A percentile compares a stretch with the other conserved stretches of the same genome.
Conservation (phyloP, 2,329 filamentous ascomycete species). For the Fusarium metavorans region DNA sequence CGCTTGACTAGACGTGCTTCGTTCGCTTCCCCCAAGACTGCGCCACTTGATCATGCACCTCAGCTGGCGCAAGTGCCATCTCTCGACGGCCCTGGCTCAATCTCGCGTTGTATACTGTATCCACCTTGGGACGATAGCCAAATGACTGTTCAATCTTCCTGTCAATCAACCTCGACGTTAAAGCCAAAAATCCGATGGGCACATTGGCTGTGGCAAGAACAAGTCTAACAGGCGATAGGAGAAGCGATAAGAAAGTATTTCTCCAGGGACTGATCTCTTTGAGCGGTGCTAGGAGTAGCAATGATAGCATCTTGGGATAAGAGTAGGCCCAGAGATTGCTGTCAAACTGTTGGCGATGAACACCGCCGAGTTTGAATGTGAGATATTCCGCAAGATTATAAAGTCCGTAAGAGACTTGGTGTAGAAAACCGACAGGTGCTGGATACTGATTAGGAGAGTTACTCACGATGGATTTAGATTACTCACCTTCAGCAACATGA, state of each 20-base stretch:
- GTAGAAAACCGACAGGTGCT: not conserved
- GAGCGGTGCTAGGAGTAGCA: not conserved
- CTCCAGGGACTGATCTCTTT: not conserved
- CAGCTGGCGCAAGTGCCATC: not conserved
- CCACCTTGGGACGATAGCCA: not conserved
- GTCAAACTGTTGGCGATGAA: conserved; percentile 2
- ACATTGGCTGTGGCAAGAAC: not conserved
- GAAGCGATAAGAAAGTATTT: not conserved
- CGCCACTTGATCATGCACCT: not conserved
- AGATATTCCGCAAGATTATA: not conserved
- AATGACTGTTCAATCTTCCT: not conserved
- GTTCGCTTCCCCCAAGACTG: not conserved
- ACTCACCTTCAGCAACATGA: not conserved
- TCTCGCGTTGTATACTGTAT: not conserved
- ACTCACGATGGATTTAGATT: not conserved
- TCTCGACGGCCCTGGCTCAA: not conserved
- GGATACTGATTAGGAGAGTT: not conserved
- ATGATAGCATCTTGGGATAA: not conserved
- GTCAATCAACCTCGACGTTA: not conserved
- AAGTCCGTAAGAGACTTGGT: not conserved
- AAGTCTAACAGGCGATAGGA: not conserved
- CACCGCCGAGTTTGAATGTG: not conserved
- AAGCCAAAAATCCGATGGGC: not conserved
- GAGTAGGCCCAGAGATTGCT: not conserved
- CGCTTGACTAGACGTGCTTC: not conserved